A percentile compares a stretch with the other conserved stretches of the same genome.
Conservation (phyloP, 768 basidiomycete species). For the Suillus subalutaceus region DNA sequence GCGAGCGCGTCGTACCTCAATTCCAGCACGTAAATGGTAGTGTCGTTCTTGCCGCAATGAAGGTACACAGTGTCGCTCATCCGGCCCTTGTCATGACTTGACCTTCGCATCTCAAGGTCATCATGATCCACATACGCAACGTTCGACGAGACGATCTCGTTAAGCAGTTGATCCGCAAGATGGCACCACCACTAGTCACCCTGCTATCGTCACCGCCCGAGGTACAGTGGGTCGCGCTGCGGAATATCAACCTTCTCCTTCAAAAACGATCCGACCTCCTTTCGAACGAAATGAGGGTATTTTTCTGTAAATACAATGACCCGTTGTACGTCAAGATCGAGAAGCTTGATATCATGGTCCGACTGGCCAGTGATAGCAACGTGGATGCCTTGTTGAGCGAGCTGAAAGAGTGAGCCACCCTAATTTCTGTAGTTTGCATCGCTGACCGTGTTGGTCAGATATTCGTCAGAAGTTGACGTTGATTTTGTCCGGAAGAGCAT, state of each 20-base stretch:
- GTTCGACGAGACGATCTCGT: constrained; percentile 82
- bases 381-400: constrained; percentile 95
- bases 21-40: constrained; percentile 97
- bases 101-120: constrained; percentile 56
- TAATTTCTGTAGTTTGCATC: background rate
- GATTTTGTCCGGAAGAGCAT: constrained; percentile 96
- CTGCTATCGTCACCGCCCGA: constrained; percentile 96
- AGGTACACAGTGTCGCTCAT: constrained; percentile 49
- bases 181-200: constrained; percentile 96
- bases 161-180: constrained; percentile 88
- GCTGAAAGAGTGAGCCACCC: constrained; percentile 79
- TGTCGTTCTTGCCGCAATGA: constrained; percentile 95
- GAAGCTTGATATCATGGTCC: constrained; percentile 98
- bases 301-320: constrained; percentile 99
- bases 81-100: background rate
- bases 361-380: constrained; percentile 87
- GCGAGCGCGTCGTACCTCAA: constrained; percentile 97
- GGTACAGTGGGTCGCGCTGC: constrained; percentile 96
- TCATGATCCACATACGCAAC: constrained; percentile 95
- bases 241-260: constrained; percentile 94
- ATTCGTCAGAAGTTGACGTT: constrained; percentile 96
- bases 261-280: constrained; percentile 92
- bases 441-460: constrained; percentile 49
- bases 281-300: constrained; percentile 96
- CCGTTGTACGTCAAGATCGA: constrained; percentile 99